Evolutionary conservation across 164 flowering plant species (phyloP).

Genomic region (Stephania cephalantha): DNA sequence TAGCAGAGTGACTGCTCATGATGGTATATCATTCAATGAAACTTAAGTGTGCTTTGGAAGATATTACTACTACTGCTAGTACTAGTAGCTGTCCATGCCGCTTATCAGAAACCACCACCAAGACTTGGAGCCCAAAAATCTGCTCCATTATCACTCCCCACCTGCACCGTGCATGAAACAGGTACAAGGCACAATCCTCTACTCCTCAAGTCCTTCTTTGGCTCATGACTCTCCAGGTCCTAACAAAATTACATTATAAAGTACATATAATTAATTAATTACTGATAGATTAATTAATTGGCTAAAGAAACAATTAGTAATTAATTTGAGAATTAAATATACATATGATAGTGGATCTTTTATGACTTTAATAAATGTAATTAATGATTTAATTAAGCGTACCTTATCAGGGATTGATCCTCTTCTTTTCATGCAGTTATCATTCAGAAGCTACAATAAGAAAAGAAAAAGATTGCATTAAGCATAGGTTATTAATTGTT

Average conservation of each 20-base stretch:
- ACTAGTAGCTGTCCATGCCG: background rate
- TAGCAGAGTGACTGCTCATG: constrained; percentile 49
- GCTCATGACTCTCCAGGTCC: constrained; percentile 31
- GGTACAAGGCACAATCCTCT: constrained; percentile 85
- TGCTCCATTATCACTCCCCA: constrained; percentile 75
- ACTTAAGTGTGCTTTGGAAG: constrained; percentile 20
- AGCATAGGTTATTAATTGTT: background rate
- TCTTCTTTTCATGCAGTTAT: constrained; percentile 55
- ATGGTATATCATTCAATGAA: constrained; percentile 32
- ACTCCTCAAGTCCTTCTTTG: constrained; percentile 65
- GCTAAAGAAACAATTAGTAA: background rate
- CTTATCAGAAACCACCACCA: constrained; percentile 47
- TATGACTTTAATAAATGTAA: no score
- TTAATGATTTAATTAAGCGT: background rate
- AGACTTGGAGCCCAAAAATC: constrained; percentile 78
- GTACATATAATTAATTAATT: background rate
- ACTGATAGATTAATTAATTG: background rate
- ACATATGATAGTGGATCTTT: no score
- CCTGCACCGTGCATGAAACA: constrained; percentile 59
- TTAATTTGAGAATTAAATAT: background rate
- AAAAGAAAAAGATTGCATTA: background rate
- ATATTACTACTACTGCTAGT: background rate
- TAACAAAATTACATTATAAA: constrained; percentile 9
- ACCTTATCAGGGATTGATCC: constrained; percentile 41
- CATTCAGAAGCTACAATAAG: constrained; percentile 50